Base-by-base conservation (phyloP, 139 green algal species). In the Chlorella sp. region DNA sequence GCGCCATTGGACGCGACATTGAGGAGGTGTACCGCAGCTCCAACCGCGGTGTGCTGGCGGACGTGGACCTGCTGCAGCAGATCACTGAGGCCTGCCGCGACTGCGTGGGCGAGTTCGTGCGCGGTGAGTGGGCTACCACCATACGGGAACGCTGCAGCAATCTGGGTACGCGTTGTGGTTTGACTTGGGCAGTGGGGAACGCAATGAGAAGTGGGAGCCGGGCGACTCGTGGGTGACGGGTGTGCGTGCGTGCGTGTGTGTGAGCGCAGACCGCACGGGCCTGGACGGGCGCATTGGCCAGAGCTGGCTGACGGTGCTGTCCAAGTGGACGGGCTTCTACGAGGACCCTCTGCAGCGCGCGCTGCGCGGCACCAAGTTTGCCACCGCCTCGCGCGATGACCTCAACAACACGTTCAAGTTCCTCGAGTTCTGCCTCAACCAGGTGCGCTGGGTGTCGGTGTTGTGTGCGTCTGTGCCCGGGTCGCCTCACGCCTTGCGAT, bases 351-450 rank as follows among this genome's bases (percentile, higher is more conserved):
- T 82, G 73, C 80, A 91, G 49, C 76, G 88, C 36, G 85, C 78
- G 2, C 83, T 94, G 75, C 73, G 88, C 66, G 71, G 79, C 64
- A 90, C 84, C 50, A 69, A 92, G 75, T 99, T 99, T 74, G 77
- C 81, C 17, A 77, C 62, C 6, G 87, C 92, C 26, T 74, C 97
- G 80, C 78, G 89, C 70, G 42, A 87, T 29, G 88, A 97, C 71
- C 81, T 99, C 80, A 63, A 81, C 50, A 91, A 70, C 26, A 71
- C 93, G 35, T 99, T 99, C 84, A 86, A 90, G 62, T 99, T 97
- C 88, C 85, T 99, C 34, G 86, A 95, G 77, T 96, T 97, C 87
- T 99, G 95, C 91, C 88, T 99, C 59, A 79, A 90, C 67, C 88
- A 97, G 86, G 76, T 98, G 24, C 27, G 73, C 36, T 64, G 59